phyloP scores from a whole-genome alignment of 1,139 yeast species.

The Yamadazyma buinensis region DNA sequence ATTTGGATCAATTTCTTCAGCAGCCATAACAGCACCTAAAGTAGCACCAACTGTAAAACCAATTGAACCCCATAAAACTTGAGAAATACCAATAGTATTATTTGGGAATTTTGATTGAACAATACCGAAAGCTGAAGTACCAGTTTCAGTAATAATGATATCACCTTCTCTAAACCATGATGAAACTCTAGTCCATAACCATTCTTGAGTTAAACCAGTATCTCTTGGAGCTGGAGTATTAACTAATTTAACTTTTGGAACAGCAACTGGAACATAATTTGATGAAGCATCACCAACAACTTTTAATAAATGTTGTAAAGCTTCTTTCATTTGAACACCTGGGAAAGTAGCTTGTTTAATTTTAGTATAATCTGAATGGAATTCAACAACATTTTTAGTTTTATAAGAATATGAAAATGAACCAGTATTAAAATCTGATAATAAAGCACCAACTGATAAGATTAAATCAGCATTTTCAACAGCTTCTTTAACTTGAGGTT shows the following conservation, averaged over 20 bases:
- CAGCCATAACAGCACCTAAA: constrained; percentile 82
- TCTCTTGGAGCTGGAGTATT: constrained; percentile 26
- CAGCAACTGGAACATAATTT: constrained; percentile 41
- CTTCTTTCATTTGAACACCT: constrained; percentile 73
- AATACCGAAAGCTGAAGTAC: constrained; percentile 88
- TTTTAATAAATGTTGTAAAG: constrained; percentile 46
- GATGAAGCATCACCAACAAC: constrained; percentile 33
- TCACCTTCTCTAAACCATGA: constrained; percentile 78
- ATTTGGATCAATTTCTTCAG: constrained; percentile 64
- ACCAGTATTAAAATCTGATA: constrained; percentile 89
- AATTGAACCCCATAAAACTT: constrained; percentile 88
- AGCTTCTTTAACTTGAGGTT: constrained; percentile 69
- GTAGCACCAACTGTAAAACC: constrained; percentile 87
- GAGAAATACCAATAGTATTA: constrained; percentile 73
- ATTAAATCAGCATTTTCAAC: constrained; percentile 78
- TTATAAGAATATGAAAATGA: constrained; percentile 79
- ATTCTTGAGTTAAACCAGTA: constrained; percentile 59
- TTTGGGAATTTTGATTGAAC: constrained; percentile 75
- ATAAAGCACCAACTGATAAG: constrained; percentile 74
- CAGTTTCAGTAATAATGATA: constrained; percentile 79
- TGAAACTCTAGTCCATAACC: constrained; percentile 76
- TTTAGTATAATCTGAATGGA: constrained; percentile 86
- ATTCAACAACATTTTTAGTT: constrained; percentile 77
- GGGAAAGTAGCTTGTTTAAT: constrained; percentile 74
- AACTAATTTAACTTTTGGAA: constrained; percentile 40